Evolutionary conservation across 2,329 filamentous ascomycete species (phyloP), one percentile per base, ranked within the genome.

Genomic region (Hymenoscyphus scutula): DNA sequence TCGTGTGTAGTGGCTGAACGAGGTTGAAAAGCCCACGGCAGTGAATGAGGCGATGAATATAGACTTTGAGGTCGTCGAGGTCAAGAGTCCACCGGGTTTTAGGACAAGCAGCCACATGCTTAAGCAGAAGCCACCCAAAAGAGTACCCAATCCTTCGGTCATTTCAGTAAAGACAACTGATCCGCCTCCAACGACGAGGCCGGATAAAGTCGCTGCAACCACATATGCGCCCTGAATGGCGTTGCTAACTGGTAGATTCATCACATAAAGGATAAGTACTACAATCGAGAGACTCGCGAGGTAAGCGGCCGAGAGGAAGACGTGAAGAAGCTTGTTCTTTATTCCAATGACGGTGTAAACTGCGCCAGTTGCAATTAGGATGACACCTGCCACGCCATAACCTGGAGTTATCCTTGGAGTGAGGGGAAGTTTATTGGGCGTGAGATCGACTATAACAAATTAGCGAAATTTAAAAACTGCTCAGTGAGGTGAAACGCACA

Each of bases 201-300:
- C 92, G 0, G 92, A 88, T 65, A 92, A 76, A 38, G 91, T 82
- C 2, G 84, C 84, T 2, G 92, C 93, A 6, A 92, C 90, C 38
- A 98, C 84, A 74, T 95, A 97, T 32, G 87, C 94, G 29, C 92
- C 94, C 76, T 97, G 92, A 2, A 95, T 79, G 0, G 86, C 90
- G 73, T 90, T 79, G 63, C 82, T 85, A 45, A 96, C 84, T 0
- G 92, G 92, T 0, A 88, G 84, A 60, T 82, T 88, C 89, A 96
- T 95, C 45, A 97, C 88, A 74, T 97, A 97, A 53, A 96, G 76
- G 60, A 97, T 91, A 25, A 98, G 80, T 2, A 97, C 89, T 0
- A 89, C 86, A 13, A 95, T 87, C 17, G 89, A 87, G 38, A 97
- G 77, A 53, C 87, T 84, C 25, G 85, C 82, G 29, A 95, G 79